These are phyloP conservation scores for Cyberlindnera galapagoensis DNA, from an alignment of 805 yeast species.

Conservation along the genomic window DNA sequence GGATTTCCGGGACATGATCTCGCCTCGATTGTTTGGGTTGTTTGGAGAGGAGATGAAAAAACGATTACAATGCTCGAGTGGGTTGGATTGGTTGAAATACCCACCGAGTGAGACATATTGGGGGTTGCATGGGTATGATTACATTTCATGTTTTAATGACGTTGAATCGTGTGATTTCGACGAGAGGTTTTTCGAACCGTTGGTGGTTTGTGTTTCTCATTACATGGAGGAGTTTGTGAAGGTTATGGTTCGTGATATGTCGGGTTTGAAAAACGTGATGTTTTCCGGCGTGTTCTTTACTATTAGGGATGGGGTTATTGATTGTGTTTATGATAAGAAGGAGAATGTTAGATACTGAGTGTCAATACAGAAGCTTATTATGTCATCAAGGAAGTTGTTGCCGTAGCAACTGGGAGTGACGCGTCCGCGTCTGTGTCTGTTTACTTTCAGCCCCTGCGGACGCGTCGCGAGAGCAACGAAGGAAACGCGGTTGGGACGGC, in stretches of 20 bases:
- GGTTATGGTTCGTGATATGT: slow-evolving; percentile 27
- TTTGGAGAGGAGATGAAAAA: slow-evolving; percentile 38
- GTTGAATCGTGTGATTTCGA: slow-evolving; percentile 36
- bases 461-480: neutral
- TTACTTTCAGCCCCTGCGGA: neutral
- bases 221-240: slow-evolving; percentile 39
- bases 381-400: too few species aligned
- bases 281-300: slow-evolving; percentile 39
- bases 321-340: slow-evolving; percentile 23
- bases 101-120: slow-evolving; percentile 34
- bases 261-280: slow-evolving; percentile 27
- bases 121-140: slow-evolving; percentile 44
- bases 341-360: neutral
- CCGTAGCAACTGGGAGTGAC: neutral
- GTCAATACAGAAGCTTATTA: neutral
- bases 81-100: slow-evolving; percentile 24
- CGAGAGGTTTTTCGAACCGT: slow-evolving; percentile 34
- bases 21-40: slow-evolving; percentile 49
- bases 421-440: neutral
- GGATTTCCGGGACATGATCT: slow-evolving; percentile 52
- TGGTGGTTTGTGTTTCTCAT: slow-evolving; percentile 38
- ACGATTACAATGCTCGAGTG: slow-evolving; percentile 28
- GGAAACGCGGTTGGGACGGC: neutral
- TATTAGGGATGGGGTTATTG: slow-evolving; percentile 13
- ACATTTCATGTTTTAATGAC: slow-evolving; percentile 33